A percentile compares a stretch with the other conserved stretches of the same genome.
Evolutionary conservation across 108 stramenopile genomes (phyloP).

Genomic region (Nannochloropsis granulata): DNA sequence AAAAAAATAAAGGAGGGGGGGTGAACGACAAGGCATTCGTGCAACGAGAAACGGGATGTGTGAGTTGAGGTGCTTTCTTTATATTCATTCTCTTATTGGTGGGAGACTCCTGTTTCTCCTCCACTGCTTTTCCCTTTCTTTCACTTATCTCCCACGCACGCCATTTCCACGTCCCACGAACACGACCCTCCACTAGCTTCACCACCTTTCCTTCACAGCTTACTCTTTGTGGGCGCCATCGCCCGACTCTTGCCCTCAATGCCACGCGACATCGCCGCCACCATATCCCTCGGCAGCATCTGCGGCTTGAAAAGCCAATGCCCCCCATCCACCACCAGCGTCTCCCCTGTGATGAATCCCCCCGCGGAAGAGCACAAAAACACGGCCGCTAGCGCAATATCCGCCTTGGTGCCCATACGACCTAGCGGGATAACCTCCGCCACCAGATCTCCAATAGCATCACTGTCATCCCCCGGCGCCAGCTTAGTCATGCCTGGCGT

Average conservation of each 20-base stretch:
- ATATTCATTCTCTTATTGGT: no score
- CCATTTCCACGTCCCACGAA: no score
- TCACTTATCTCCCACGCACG: no score
- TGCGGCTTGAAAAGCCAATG: constrained; percentile 23
- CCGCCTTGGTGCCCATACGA: constrained; percentile 26
- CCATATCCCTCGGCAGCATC: background rate
- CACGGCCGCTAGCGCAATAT: constrained; percentile 28
- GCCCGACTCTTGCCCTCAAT: constrained; percentile 18
- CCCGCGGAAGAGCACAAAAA: constrained; percentile 21
- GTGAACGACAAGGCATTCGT: no score
- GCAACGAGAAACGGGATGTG: no score
- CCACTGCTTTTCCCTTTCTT: no score
- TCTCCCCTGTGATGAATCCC: constrained; percentile 14
- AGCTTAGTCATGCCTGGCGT: constrained; percentile 85
- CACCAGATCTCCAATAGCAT: background rate
- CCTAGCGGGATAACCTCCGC: constrained; percentile 16
- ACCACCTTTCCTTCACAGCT: no score
- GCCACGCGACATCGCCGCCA: constrained; percentile 11
- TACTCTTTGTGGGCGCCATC: background rate
- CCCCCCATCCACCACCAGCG: constrained; percentile 30
- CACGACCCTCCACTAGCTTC: no score
- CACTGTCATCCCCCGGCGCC: constrained; percentile 46
- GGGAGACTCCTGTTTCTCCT: no score
- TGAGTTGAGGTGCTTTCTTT: no score
- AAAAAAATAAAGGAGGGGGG: no score